phyloP scores from a whole-genome alignment of 2,329 filamentous ascomycete genomes.

The Neonectria faginata region DNA sequence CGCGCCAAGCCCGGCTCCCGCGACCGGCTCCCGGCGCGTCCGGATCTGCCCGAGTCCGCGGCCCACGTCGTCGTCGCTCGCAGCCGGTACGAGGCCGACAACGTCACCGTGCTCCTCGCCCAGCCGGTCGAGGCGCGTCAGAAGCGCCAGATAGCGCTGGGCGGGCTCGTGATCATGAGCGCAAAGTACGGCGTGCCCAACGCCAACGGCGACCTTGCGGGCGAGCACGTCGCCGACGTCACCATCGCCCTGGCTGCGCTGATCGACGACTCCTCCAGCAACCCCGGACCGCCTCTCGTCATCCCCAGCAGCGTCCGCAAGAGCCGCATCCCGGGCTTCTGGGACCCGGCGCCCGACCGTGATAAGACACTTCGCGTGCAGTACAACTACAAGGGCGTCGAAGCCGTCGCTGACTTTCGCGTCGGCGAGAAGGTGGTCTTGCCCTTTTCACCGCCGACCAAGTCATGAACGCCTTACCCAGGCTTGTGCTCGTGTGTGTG shows the following conservation, averaged over 20 bases:
- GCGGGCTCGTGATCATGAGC: conserved; percentile 61
- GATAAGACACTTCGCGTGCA: conserved; percentile 60
- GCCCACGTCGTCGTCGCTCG: conserved; percentile 47
- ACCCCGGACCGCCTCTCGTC: conserved; percentile 46
- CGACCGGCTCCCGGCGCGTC: conserved; percentile 21
- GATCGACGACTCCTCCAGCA: conserved; percentile 49
- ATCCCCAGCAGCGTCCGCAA: conserved; percentile 58
- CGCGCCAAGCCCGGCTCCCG: conserved; percentile 7
- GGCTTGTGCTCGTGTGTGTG: neutral
- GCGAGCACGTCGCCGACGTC: conserved; percentile 62
- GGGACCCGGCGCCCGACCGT: conserved; percentile 60
- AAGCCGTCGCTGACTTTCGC: conserved; percentile 37
- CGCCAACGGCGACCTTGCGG: conserved; percentile 47
- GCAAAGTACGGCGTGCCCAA: conserved; percentile 60
- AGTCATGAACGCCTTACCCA: conserved; percentile 24
- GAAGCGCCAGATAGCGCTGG: conserved; percentile 48
- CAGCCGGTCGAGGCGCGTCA: conserved; percentile 55
- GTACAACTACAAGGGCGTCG: conserved; percentile 57
- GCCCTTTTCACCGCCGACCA: conserved; percentile 32
- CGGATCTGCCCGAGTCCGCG: conserved; percentile 23
- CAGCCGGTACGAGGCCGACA: conserved; percentile 58
- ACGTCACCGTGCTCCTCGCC: conserved; percentile 57
- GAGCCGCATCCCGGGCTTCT: conserved; percentile 61
- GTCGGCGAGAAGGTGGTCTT: conserved; percentile 41
- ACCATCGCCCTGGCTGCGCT: conserved; percentile 61